Evolutionary conservation across 129 eudicot species (phyloP).

Genomic region (Centella asiatica): DNA sequence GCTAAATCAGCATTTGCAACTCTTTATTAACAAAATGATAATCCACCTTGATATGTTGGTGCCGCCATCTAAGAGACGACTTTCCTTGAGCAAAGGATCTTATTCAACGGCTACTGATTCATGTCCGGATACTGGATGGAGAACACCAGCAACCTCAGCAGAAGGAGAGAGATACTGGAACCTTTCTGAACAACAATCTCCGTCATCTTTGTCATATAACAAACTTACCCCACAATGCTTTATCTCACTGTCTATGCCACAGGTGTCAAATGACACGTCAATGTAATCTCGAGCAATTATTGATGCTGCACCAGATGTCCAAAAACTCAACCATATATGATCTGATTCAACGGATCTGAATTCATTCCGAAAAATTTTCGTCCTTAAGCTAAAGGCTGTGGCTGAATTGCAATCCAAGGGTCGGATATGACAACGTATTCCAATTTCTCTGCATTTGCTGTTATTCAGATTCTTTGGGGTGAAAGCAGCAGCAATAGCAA

Average conservation of each 20-base stretch:
- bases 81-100: too few species aligned
- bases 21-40: too few species aligned
- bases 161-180: too few species aligned
- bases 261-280: neutral
- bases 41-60: too few species aligned
- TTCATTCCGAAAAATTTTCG: neutral
- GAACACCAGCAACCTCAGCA: too few species aligned
- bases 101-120: too few species aligned
- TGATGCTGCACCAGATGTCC: neutral
- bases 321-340: slow-evolving; percentile 4
- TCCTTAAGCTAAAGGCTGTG: neutral
- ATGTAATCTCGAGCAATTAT: neutral
- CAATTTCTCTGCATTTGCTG: neutral
- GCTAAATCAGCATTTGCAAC: too few species aligned
- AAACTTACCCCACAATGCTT: neutral
- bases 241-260: neutral
- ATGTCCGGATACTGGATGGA: too few species aligned
- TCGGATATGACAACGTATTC: neutral
- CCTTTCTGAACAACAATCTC: neutral
- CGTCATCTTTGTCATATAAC: neutral
- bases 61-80: too few species aligned
- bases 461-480: neutral
- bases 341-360: neutral
- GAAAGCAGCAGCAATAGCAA: slow-evolving; percentile 2
- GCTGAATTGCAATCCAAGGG: neutral